Evolutionary conservation across 202 grass and related monocot genomes (phyloP).

Genomic region (Zoysia matrella): DNA sequence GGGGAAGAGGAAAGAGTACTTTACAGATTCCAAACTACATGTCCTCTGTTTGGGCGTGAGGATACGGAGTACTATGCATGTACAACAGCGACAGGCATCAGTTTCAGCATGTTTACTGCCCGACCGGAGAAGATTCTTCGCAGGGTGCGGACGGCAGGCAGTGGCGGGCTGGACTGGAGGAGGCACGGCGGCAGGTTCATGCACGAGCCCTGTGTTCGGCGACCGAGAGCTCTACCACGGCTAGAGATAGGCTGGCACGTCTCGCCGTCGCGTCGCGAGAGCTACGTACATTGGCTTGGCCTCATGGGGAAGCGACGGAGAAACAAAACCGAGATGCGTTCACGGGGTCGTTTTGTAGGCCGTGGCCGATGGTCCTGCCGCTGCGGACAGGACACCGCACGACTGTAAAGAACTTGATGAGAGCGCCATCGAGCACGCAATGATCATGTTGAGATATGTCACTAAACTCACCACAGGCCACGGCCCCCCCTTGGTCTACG

Average conservation of each 20-base stretch:
- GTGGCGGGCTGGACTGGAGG: neutral
- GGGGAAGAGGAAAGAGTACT: neutral
- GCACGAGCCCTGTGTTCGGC: slow-evolving; percentile 20
- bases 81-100: neutral
- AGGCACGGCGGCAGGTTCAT: slow-evolving; percentile 47
- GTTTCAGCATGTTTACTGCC: slow-evolving; percentile 13
- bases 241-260: slow-evolving; percentile 22
- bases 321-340: neutral
- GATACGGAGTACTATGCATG: neutral
- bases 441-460: too few species aligned
- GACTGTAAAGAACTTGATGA: neutral
- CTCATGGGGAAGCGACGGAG: neutral
- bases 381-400: too few species aligned
- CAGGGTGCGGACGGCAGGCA: slow-evolving; percentile 15
- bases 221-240: neutral
- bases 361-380: slow-evolving; percentile 10
- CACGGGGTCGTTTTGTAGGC: slow-evolving; percentile 4
- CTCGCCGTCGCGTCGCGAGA: slow-evolving; percentile 9
- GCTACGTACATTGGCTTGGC: too few species aligned
- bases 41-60: neutral
- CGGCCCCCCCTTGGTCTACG: too few species aligned
- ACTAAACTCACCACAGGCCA: too few species aligned
- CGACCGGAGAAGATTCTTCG: slow-evolving; percentile 32
- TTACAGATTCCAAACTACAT: slow-evolving; percentile 21
- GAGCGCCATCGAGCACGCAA: slow-evolving; percentile 4